These are phyloP conservation scores for Saitozyma podzolica DNA, from an alignment of 768 basidiomycete genomes.

Conservation along the genomic window DNA sequence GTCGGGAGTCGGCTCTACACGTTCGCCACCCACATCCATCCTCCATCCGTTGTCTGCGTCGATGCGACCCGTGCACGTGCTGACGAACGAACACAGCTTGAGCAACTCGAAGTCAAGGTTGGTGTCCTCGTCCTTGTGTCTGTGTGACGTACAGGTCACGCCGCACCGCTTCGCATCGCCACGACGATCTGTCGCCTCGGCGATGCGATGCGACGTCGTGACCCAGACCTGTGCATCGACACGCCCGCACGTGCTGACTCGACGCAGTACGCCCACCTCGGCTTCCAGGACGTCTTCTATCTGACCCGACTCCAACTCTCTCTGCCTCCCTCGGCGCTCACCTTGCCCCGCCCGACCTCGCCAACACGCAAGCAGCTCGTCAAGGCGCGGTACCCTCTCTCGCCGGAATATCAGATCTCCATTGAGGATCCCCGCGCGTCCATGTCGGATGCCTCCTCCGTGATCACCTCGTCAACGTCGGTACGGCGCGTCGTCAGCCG, in stretches of 20 bases:
- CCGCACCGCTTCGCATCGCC: too few relatives aligned
- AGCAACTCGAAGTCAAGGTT: slow-evolving; percentile 21
- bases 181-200: too few relatives aligned
- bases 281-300: slow-evolving; percentile 32
- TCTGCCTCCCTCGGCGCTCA: slow-evolving; percentile 20
- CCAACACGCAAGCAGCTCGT: slow-evolving; percentile 11
- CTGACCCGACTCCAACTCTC: slow-evolving; percentile 19
- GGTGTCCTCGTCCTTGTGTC: too few relatives aligned
- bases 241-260: neutral
- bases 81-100: slow-evolving; percentile 18
- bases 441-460: neutral
- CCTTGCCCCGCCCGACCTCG: slow-evolving; percentile 16
- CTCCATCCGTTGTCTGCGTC: too few relatives aligned
- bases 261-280: slow-evolving; percentile 19
- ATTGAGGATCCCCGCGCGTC: neutral
- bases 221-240: neutral
- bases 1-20: neutral
- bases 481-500: too few relatives aligned
- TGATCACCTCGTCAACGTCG: too few relatives aligned
- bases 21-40: too few relatives aligned
- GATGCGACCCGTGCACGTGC: too few relatives aligned
- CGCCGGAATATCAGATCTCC: slow-evolving; percentile 6
- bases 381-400: slow-evolving; percentile 25
- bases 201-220: neutral
- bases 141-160: too few relatives aligned